Conservation (phyloP, 2,329 filamentous ascomycete genomes). For the Aurifilum marmelostoma region DNA sequence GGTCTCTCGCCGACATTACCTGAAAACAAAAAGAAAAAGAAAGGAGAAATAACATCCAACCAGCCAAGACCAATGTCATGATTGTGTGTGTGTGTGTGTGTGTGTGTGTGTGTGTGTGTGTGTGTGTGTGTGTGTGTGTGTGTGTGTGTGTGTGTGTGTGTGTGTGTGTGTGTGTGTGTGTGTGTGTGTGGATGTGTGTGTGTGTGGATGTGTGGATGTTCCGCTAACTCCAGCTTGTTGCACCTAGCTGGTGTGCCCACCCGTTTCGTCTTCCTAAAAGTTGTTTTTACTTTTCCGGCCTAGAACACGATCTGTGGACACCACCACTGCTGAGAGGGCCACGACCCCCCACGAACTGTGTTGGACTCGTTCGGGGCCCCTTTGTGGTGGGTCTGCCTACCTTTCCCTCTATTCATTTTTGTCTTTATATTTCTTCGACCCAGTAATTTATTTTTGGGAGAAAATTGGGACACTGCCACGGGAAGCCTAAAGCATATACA, state of each 20-base stretch:
- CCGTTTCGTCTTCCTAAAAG: neutral
- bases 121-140: too few relatives aligned
- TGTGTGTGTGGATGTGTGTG: too few relatives aligned
- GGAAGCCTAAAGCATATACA: neutral
- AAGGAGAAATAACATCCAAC: neutral
- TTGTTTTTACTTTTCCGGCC: neutral
- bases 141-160: too few relatives aligned
- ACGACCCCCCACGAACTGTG: neutral
- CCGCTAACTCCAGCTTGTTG: neutral
- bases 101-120: too few relatives aligned
- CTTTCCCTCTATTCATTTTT: neutral
- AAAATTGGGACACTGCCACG: slow-evolving; percentile 4
- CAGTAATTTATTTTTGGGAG: neutral
- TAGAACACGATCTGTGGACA: slow-evolving; percentile 12
- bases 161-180: too few relatives aligned
- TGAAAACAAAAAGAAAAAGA: too few relatives aligned
- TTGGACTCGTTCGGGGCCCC: neutral
- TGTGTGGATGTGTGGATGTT: neutral
- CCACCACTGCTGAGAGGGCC: slow-evolving; percentile 2
- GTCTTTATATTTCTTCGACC: neutral
- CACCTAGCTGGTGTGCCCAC: neutral
- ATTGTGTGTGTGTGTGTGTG: too few relatives aligned
- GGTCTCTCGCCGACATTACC: neutral
- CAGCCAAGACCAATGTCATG: neutral
- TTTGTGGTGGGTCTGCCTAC: neutral